Evolutionary conservation across 169 alveolate species (phyloP).

Genomic region (Cryptosporidium meleagridis): DNA sequence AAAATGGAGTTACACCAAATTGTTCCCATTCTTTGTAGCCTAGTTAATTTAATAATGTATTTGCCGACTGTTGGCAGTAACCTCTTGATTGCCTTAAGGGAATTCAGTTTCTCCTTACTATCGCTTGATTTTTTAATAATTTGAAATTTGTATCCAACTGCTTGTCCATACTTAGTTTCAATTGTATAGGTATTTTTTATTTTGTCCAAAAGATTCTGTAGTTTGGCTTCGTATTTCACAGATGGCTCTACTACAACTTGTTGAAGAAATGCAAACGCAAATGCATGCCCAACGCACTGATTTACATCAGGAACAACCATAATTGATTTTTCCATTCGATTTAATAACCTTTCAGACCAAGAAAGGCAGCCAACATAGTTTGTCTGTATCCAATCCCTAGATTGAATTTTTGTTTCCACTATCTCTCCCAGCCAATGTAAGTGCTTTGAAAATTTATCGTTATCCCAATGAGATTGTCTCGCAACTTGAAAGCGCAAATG

Average conservation of each 20-base stretch:
- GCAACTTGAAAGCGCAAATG: constrained; percentile 71
- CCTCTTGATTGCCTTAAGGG: constrained; percentile 27
- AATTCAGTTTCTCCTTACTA: constrained; percentile 2
- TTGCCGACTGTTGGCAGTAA: constrained; percentile 36
- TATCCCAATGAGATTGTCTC: constrained; percentile 50
- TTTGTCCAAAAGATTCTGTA: constrained; percentile 18
- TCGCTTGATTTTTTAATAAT: background rate
- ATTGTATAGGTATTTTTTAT: constrained; percentile 34
- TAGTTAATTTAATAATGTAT: constrained; percentile 47
- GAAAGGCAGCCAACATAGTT: background rate
- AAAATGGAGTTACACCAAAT: constrained; percentile 60
- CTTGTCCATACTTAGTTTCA: constrained; percentile 47
- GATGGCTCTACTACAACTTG: constrained; percentile 62
- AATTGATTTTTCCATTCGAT: constrained; percentile 65
- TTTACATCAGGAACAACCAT: constrained; percentile 72
- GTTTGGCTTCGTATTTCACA: constrained; percentile 31
- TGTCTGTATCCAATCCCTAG: background rate
- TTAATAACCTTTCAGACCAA: constrained; percentile 65
- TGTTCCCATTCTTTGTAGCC: constrained; percentile 70
- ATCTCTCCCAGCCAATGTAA: constrained; percentile 69
- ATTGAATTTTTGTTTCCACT: background rate
- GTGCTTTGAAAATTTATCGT: constrained; percentile 21
- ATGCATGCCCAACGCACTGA: constrained; percentile 74
- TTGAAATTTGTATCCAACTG: constrained; percentile 47
- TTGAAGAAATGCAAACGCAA: constrained; percentile 66